These are phyloP conservation scores for Cinnamomum micranthum DNA, from an alignment of 164 flowering plant species.

Conservation along the genomic window DNA sequence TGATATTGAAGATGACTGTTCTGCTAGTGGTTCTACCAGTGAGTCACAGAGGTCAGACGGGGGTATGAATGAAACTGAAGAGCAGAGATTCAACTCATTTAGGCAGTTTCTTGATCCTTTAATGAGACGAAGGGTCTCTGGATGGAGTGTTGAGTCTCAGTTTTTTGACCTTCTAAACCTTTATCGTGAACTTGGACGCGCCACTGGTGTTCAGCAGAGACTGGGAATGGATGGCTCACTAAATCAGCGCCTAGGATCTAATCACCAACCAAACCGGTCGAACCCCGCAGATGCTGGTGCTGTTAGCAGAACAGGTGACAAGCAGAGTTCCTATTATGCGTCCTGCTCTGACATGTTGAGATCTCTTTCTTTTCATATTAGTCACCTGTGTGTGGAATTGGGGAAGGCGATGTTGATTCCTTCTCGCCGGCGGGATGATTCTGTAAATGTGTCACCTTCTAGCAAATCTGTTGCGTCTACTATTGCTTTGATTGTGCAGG, in stretches of 20 bases:
- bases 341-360: slow-evolving; percentile 90
- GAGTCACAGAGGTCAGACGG: slow-evolving; percentile 45
- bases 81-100: slow-evolving; percentile 70
- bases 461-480: slow-evolving; percentile 74
- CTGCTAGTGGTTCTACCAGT: slow-evolving; percentile 27
- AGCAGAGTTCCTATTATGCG: slow-evolving; percentile 65
- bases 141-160: slow-evolving; percentile 91
- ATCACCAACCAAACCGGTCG: slow-evolving; percentile 35
- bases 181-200: slow-evolving; percentile 85
- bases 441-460: slow-evolving; percentile 60
- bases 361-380: slow-evolving; percentile 80
- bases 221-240: slow-evolving; percentile 42
- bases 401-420: slow-evolving; percentile 90
- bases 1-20: slow-evolving; percentile 44
- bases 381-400: slow-evolving; percentile 85
- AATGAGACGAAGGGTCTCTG: slow-evolving; percentile 68
- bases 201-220: slow-evolving; percentile 59
- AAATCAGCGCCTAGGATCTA: slow-evolving; percentile 37
- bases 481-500: slow-evolving; percentile 59
- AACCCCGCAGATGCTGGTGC: slow-evolving; percentile 38
- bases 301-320: slow-evolving; percentile 39
- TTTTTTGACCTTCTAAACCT: slow-evolving; percentile 82
- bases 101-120: slow-evolving; percentile 91
- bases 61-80: slow-evolving; percentile 50
- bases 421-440: slow-evolving; percentile 87